Base-by-base conservation (phyloP, 2,329 filamentous ascomycete genomes). In the Pseudogymnoascus sp. region DNA sequence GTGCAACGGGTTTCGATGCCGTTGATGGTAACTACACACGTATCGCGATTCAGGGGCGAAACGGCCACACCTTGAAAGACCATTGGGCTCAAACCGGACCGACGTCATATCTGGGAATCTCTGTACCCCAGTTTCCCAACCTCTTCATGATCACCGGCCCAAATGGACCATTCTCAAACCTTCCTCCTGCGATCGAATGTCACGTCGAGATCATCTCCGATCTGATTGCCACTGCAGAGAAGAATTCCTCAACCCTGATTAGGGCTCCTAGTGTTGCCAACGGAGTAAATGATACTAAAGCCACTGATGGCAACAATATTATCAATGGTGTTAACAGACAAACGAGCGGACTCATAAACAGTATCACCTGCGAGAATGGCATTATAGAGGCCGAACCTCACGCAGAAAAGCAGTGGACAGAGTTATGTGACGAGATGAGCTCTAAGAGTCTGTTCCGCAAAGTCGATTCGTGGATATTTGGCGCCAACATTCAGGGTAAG, bases 81-180 rank as follows among this genome's bases (percentile, higher is more conserved):
- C 61, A 66, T 26, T 76, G 76, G 76, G 33, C 63, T 12, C 29
- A 70, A 1, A 63, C 66, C 2, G 72, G 70, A 5, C 69, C 72
- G 10, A 70, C 65, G 12, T 70, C 74, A 0, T 78, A 77, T 64
- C 69, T 79, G 0, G 78, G 78, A 0, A 63, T 78, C 4, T 67
- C 68, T 2, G 70, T 74, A 1, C 63, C 72, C 1, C 69, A 72
- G 0, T 80, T 77, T 62, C 78, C 78, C 0, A 80, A 80, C 64
- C 68, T 80, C 63, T 75, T 80, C 65, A 74, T 76, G 68, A 67
- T 77, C 11, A 61, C 65, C 3, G 77, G 76, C 0, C 77, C 77
- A 0, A 69, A 75, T 59, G 74, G 73, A 35, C 73, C 73, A 10
- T 78, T 77, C 55, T 69, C 70, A 3, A 78, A 77, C 63, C 67